Evolutionary conservation across 164 flowering plant species (phyloP).

Genomic region (Houttuynia cordata): DNA sequence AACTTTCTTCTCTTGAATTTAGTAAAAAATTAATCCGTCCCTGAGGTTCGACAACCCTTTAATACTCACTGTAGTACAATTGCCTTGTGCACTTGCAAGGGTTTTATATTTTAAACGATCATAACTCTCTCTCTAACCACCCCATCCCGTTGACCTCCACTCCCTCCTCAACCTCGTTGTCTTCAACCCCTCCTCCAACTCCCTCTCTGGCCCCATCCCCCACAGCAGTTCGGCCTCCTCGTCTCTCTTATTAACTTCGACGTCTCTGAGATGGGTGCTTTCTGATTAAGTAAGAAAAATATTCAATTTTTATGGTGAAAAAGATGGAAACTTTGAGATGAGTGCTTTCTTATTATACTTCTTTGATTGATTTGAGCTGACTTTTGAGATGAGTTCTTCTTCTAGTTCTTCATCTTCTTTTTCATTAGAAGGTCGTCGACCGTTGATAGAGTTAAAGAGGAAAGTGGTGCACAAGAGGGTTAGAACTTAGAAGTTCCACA

Average conservation of each 20-base stretch:
- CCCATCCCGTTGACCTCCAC: constrained; percentile 72
- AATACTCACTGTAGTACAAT: no score
- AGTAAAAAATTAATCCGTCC: no score
- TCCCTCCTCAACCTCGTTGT: constrained; percentile 76
- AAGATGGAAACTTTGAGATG: neutral
- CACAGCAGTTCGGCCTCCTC: constrained; percentile 52
- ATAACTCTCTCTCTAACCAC: constrained; percentile 63
- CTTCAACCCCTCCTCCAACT: constrained; percentile 73
- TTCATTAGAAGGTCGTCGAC: neutral
- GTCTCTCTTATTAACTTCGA: constrained; percentile 61
- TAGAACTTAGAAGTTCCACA: neutral
- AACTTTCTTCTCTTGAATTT: no score
- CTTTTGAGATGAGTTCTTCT: neutral
- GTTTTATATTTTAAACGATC: no score
- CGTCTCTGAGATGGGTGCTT: constrained; percentile 85
- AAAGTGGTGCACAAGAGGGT: no score
- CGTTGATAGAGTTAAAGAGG: neutral
- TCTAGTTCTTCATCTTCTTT: neutral
- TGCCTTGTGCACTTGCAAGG: no score
- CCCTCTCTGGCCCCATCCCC: constrained; percentile 51
- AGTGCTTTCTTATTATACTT: neutral
- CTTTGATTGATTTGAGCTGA: no score
- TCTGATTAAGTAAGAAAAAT: constrained; percentile 6
- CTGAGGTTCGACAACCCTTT: no score
- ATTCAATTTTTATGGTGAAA: neutral